These are phyloP conservation scores for Solanum etuberosum DNA, from an alignment of 257 asterid genomes.

Conservation along the genomic window DNA sequence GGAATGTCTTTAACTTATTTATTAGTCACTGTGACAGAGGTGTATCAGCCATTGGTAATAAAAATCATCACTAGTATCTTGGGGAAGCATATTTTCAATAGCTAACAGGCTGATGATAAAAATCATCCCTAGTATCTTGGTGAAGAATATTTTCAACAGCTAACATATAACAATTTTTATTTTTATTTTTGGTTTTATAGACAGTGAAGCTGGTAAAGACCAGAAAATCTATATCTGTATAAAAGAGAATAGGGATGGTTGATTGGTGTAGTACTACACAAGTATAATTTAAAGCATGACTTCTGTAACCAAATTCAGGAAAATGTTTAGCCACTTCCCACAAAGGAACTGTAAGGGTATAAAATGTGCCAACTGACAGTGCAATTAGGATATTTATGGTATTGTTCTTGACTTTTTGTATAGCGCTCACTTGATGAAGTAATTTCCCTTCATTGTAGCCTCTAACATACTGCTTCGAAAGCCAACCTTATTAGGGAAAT, in stretches of 20 bases:
- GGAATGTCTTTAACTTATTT: not conserved
- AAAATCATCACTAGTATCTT: not conserved
- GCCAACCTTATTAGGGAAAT: not conserved
- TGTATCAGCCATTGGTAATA: not conserved
- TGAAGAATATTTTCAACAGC: not conserved
- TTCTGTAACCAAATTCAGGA: not conserved
- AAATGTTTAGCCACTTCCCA: not conserved
- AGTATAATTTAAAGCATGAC: not conserved
- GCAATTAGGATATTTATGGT: not conserved
- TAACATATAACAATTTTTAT: not conserved
- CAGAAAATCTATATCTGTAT: not conserved
- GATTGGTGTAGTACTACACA: not conserved
- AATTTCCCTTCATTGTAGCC: not conserved
- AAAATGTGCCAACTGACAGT: not conserved
- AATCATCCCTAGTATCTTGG: not conserved
- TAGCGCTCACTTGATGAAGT: not conserved
- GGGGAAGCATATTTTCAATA: not conserved
- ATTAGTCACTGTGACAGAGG: not conserved
- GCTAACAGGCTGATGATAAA: not conserved
- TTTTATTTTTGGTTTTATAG: not conserved
- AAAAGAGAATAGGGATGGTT: not conserved
- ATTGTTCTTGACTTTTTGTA: not conserved
- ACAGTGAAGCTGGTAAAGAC: not conserved
- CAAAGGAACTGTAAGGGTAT: not conserved
- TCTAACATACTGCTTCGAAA: not conserved